Percentiles rank a stretch among this genome's conserved stretches.
Conservation (phyloP, 371 early-diverging fungal species). For the Mortierella sp. region DNA sequence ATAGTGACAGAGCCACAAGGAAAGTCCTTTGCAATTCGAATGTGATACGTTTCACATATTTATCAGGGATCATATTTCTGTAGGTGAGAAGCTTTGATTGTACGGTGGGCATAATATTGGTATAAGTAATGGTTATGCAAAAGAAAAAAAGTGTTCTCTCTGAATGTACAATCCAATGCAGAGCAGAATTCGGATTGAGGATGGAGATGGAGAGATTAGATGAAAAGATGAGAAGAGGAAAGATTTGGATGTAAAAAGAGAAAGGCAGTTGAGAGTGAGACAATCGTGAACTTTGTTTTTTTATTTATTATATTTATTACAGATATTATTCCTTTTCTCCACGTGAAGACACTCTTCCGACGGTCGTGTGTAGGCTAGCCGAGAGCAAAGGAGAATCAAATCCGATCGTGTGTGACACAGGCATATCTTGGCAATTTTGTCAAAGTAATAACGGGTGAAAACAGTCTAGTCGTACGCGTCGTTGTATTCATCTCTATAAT, state of each 20-base stretch:
- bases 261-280: neutral
- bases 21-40: constrained; percentile 56
- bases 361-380: neutral
- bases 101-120: constrained; percentile 22
- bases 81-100: constrained; percentile 33
- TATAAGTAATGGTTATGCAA: neutral
- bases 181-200: neutral
- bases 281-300: neutral
- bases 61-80: constrained; percentile 32
- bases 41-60: constrained; percentile 28
- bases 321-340: neutral
- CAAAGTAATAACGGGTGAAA: neutral
- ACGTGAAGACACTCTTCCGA: neutral
- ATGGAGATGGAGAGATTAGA: constrained; percentile 1
- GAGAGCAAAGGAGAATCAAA: neutral
- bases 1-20: constrained; percentile 60
- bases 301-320: neutral
- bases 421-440: neutral
- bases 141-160: neutral
- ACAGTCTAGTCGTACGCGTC: neutral
- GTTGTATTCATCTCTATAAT: constrained; percentile 1
- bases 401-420: neutral
- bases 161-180: neutral
- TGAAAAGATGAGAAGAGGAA: neutral
- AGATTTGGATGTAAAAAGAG: neutral